Base-by-base conservation (phyloP, 2,329 filamentous ascomycete genomes). In the Microdochium nivale region DNA sequence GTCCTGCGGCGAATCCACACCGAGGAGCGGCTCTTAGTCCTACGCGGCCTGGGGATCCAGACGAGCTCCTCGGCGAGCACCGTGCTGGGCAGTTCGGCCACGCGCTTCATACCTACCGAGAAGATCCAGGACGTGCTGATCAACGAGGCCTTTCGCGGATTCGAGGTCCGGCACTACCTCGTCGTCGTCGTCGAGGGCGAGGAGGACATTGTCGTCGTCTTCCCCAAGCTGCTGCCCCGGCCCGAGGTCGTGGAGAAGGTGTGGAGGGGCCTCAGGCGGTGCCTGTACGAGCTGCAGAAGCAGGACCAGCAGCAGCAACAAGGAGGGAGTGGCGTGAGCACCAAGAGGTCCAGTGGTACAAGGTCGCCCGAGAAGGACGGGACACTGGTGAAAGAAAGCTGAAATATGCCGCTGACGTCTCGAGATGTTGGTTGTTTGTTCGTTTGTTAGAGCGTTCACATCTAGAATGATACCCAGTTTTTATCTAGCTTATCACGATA, bases 91-190 rank as follows among this genome's bases (percentile, higher is more conserved):
- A 64, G 62, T 53, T 49, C 57, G 50, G 49, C 66, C 63, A 78
- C 78, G 61, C 69, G 79, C 52, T 79, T 84, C 67, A 97, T 99
- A 53, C 92, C 94, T 0, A 96, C 92, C 0, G 88, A 87, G 46
- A 85, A 89, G 69, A 95, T 99, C 53, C 88, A 88, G 64, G 94
- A 99, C 66, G 86, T 99, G 52, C 82, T 96, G 51, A 88, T 99
- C 49, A 90, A 96, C 66, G 94, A 99, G 73, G 94, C 91, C 3
- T 97, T 97, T 69, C 83, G 82, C 52, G 91, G 91, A 1, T 95
- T 96, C 62, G 89, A 91, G 70, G 90, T 97, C 33, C 75, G 86
- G 40, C 95, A 92, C 64, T 96, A 96, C 64, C 73, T 99, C 9
- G 83, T 89, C 3, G 88, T 97, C 27, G 86, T 97, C 50, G 90